These are phyloP conservation scores for Casaregolazyma suthepensis DNA, from an alignment of 1,139 yeast species.

Conservation along the genomic window DNA sequence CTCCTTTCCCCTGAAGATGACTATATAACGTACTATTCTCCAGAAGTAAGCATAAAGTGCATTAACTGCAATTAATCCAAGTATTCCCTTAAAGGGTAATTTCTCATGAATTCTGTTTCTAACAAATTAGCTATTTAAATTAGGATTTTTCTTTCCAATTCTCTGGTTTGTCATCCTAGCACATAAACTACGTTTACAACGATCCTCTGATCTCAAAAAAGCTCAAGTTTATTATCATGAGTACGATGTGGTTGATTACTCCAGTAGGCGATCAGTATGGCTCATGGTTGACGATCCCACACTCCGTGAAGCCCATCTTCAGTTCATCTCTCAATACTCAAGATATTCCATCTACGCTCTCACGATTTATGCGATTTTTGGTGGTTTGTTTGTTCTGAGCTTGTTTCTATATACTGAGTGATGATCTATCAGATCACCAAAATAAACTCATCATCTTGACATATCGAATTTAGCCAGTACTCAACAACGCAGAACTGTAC, in stretches of 20 bases:
- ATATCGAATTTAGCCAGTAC: background rate
- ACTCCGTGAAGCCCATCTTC: background rate
- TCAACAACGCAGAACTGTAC: background rate
- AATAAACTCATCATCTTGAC: background rate
- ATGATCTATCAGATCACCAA: background rate
- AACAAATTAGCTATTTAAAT: constrained; percentile 2
- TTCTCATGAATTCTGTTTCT: background rate
- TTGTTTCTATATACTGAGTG: background rate
- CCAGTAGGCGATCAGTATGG: background rate
- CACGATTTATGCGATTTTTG: background rate
- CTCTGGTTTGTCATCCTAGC: constrained; percentile 4
- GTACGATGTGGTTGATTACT: background rate
- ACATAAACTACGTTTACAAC: background rate
- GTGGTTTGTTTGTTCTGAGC: background rate
- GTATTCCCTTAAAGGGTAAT: background rate
- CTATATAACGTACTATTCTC: background rate
- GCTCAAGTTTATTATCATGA: background rate
- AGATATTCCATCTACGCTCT: background rate
- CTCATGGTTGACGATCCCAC: background rate
- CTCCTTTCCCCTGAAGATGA: background rate
- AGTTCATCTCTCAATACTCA: constrained; percentile 2
- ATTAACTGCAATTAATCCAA: background rate
- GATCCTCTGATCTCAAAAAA: background rate
- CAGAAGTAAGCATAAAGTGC: background rate
- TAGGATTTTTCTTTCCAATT: constrained; percentile 4